Evolutionary conservation across 202 grass and related monocot species (phyloP), one percentile per base, ranked within the genome.

Genomic region (Bolboschoenoplectus hybrid): DNA sequence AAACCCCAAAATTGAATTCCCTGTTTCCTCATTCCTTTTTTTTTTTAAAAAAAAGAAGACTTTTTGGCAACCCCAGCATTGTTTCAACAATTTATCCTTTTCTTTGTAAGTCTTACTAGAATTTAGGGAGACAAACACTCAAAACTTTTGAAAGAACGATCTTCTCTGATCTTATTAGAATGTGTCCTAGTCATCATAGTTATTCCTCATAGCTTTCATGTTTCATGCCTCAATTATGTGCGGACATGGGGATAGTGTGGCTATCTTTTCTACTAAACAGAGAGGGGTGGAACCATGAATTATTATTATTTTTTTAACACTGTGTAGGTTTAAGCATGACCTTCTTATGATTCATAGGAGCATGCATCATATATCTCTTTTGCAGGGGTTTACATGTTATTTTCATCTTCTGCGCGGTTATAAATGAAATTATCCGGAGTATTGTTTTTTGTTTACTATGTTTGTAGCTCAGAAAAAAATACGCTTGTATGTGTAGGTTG

Each of bases 401-500:
- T n/a, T 80, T 60, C 1, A 58, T 41, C 47, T 36, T 76, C 5
- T 52, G 46, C 52, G 35, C 2, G 44, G 20, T 52, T 26, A 74
- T 62, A 72, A 6, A 45, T 80, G 60, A 45, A 82, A 6, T 79
- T 34, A 51, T 9, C 57, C 2, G 53, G 64, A 89, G 57, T 16
- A 2, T 61, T 55, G 17, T 74, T 13, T 44, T 69, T 40, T 80
- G 7, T 19, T 62, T 60, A 75, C 32, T 74, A 46, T 73, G 9
- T 41, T 40, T 74, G 84, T 64, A 14, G 70, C 40, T 84, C 79
- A 83, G 56, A 26, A 86, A 44, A 85, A 61, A 36, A 76, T 76
- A 55, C 74, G 16, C 88, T 67, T 89, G 61, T 45, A 17, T 76
- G 81, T 85, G 56, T 87, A 96, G 97, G 90, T 96, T 8, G 83